Evolutionary conservation across 2,329 filamentous ascomycete species (phyloP), one percentile per base, ranked within the genome.

Genomic region (Pestalotiopsis sp.): DNA sequence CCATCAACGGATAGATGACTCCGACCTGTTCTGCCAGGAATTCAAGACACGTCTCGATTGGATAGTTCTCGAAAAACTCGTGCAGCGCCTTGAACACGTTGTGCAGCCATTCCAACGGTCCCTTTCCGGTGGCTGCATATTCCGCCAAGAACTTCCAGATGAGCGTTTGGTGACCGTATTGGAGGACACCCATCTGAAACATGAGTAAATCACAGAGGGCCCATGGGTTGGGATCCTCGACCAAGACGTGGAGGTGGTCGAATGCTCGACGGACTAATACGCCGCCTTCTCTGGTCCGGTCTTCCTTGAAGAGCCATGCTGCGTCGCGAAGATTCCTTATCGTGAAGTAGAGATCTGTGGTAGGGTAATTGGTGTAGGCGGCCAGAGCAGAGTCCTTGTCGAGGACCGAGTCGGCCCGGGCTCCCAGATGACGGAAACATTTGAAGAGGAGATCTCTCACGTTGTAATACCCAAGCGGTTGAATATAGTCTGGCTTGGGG

Each of bases 121-220:
- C 52, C 13, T 45, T 52, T 27, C 36, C 36, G 25, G 52, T 52
- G 14, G 52, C 45, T 36, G 64, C 23, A 38, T 66, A 66, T 2
- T 66, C 56, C 4, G 64, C 23, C 56, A 66, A 45, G 64, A 58
- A 66, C 36, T 60, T 59, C 64, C 64, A 66, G 20, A 66, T 66
- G 36, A 59, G 64, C n/a, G 52, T 59, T 31, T 66, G 64, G 36
- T 66, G 64, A 3, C 64, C 64, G n/a, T 56, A 66, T 25, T 66
- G 64, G 11, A 31, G 58, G 20, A 52, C 52, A 41, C 25, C 64
- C 64, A 66, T 41, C 23, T 66, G 64, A 31, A 60, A 66, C 64
- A 66, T 59, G 31, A 66, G 31, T 14, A 66, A 31, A 45, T 66
- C 64, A 36, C 52, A 66, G 4, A 66, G 52, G 1, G 64, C 64